phyloP scores from a whole-genome alignment of 805 yeast species.

The Hanseniaspora opuntiae region DNA sequence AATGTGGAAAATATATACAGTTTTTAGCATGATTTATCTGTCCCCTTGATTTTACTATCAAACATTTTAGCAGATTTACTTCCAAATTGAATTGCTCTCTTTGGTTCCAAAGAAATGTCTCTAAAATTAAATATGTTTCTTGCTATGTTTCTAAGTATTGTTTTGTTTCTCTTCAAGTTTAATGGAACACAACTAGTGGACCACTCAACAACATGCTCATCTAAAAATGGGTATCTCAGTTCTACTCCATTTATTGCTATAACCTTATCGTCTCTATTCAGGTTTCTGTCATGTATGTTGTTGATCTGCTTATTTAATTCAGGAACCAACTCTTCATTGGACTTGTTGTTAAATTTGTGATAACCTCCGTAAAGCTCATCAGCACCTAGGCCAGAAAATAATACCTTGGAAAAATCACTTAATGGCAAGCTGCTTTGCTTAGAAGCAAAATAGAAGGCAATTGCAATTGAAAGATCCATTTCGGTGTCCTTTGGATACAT shows the following conservation, averaged over 20 bases:
- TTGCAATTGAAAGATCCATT: constrained; percentile 90
- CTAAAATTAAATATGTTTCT: constrained; percentile 30
- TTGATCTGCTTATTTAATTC: constrained; percentile 62
- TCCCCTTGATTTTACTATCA: constrained; percentile 63
- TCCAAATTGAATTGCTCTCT: constrained; percentile 94
- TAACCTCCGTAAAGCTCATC: constrained; percentile 96
- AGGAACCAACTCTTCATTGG: constrained; percentile 32
- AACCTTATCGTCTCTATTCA: constrained; percentile 87
- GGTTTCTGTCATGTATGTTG: constrained; percentile 62
- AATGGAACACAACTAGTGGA: constrained; percentile 39
- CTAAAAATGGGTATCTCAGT: constrained; percentile 74
- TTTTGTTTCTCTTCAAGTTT: constrained; percentile 37
- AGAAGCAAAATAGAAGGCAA: constrained; percentile 88
- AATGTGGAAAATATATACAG: constrained; percentile 36
- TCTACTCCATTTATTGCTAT: constrained; percentile 80
- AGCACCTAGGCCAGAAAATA: constrained; percentile 90
- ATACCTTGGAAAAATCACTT: constrained; percentile 44
- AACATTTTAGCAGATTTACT: constrained; percentile 87
- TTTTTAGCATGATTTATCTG: constrained; percentile 34
- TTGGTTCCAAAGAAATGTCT: constrained; percentile 58
- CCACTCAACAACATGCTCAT: constrained; percentile 41
- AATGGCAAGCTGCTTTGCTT: constrained; percentile 34
- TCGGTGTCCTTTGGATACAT: constrained; percentile 81
- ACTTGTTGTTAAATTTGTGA: constrained; percentile 53
- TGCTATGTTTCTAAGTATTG: constrained; percentile 52